Conservation (phyloP, 768 basidiomycete genomes). For the Leccinum incarnatum region DNA sequence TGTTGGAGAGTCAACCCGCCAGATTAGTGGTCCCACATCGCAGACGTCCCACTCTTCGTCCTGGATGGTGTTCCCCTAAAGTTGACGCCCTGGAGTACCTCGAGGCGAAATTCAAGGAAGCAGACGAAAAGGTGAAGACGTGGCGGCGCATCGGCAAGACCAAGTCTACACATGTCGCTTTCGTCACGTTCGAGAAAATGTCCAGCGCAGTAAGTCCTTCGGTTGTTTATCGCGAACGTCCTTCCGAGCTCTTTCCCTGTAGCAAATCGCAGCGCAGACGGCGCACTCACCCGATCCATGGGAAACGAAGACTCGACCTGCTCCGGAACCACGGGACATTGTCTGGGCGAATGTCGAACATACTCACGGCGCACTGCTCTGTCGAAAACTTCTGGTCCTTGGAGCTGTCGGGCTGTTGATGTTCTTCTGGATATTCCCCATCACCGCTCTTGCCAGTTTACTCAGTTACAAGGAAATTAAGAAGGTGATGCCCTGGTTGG, state of each 20-base stretch:
- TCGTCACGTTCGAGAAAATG: slow-evolving; percentile 97
- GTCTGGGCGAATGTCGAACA: slow-evolving; percentile 90
- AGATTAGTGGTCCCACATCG: slow-evolving; percentile 74
- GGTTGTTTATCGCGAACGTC: neutral
- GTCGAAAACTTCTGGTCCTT: slow-evolving; percentile 72
- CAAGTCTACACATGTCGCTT: slow-evolving; percentile 80
- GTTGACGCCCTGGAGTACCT: slow-evolving; percentile 91
- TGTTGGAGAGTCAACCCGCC: slow-evolving; percentile 50
- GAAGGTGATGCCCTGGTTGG: slow-evolving; percentile 85
- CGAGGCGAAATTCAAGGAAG: slow-evolving; percentile 72
- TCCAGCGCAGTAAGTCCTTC: slow-evolving; percentile 70
- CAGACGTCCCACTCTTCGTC: slow-evolving; percentile 71
- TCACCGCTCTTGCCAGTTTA: slow-evolving; percentile 80
- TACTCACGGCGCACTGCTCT: slow-evolving; percentile 51
- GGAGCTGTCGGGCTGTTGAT: slow-evolving; percentile 68
- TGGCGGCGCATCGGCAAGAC: slow-evolving; percentile 71
- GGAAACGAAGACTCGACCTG: slow-evolving; percentile 65
- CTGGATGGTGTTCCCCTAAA: slow-evolving; percentile 68
- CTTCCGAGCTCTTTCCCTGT: neutral
- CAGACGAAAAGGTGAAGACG: slow-evolving; percentile 80
- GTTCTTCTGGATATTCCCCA: slow-evolving; percentile 92
- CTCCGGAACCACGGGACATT: slow-evolving; percentile 94
- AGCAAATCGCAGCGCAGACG: slow-evolving; percentile 89
- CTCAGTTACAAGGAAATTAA: slow-evolving; percentile 94
- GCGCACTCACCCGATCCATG: slow-evolving; percentile 71